A percentile compares a stretch with the other conserved stretches of the same genome.
phyloP scores from a whole-genome alignment of 306 rosid species.

The Echinosophora koreensis region DNA sequence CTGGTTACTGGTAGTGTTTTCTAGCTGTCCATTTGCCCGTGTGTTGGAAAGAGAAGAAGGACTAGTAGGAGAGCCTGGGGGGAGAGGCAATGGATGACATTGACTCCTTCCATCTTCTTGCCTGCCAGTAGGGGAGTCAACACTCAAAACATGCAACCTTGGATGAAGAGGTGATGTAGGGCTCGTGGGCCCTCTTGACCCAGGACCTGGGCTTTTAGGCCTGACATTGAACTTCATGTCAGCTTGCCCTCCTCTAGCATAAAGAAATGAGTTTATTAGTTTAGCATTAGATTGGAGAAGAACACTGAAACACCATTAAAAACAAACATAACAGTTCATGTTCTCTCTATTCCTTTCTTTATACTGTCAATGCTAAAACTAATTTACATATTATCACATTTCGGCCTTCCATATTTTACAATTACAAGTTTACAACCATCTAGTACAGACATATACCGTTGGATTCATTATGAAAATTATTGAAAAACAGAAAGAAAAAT shows the following conservation, averaged over 20 bases:
- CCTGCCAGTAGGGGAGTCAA: slow-evolving; percentile 68
- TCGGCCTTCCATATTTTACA: slow-evolving; percentile 31
- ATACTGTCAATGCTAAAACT: not conserved
- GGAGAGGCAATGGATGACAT: slow-evolving; percentile 71
- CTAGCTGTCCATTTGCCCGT: slow-evolving; percentile 45
- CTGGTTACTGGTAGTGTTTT: slow-evolving; percentile 35
- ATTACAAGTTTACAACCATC: not conserved
- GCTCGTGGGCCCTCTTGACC: slow-evolving; percentile 71
- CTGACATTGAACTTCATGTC: slow-evolving; percentile 52
- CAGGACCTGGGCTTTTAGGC: slow-evolving; percentile 69
- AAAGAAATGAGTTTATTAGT: slow-evolving; percentile 36
- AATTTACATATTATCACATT: slow-evolving; percentile 22
- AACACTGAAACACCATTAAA: slow-evolving; percentile 7
- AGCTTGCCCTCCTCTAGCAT: slow-evolving; percentile 53
- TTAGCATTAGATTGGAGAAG: slow-evolving; percentile 32
- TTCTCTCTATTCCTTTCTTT: slow-evolving; percentile 20
- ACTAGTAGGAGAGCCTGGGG: slow-evolving; percentile 75
- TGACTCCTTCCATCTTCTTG: slow-evolving; percentile 66
- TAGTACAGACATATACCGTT: not conserved
- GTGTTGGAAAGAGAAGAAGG: slow-evolving; percentile 54
- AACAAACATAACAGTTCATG: slow-evolving; percentile 19
- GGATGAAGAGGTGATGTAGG: slow-evolving; percentile 77
- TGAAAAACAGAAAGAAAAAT: not conserved
- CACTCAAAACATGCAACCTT: slow-evolving; percentile 50
- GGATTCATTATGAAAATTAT: not conserved